A percentile compares a stretch with the other conserved stretches of the same genome.
Evolutionary conservation across 73 alveolate genomes (phyloP).

Genomic region (Tetrahymena borealis): DNA sequence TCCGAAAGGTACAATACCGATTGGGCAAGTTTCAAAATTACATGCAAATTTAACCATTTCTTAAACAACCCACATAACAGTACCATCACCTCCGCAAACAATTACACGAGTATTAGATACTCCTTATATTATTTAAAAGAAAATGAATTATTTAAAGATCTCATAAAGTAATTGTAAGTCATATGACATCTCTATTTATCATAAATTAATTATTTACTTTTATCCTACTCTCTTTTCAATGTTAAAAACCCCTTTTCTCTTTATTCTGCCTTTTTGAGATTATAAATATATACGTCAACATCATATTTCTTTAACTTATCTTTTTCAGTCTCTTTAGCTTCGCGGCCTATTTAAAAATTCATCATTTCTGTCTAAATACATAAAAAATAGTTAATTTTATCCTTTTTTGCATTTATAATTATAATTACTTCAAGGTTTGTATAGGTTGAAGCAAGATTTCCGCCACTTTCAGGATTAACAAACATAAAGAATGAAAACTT

Average conservation of each 20-base stretch:
- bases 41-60: constrained; percentile 39
- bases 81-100: constrained; percentile 86
- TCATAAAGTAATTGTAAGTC: neutral
- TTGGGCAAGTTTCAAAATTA: constrained; percentile 26
- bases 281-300: neutral
- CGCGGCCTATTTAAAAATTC: neutral
- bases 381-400: neutral
- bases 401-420: neutral
- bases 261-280: neutral
- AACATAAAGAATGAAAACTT: neutral
- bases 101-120: neutral
- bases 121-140: neutral
- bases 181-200: neutral
- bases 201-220: neutral
- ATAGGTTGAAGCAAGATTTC: neutral
- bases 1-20: constrained; percentile 75
- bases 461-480: neutral
- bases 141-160: neutral
- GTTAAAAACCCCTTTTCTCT: neutral
- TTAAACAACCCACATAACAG: constrained; percentile 65
- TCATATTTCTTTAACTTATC: neutral
- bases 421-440: neutral
- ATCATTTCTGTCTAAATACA: neutral
- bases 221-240: neutral
- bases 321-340: neutral